phyloP scores from a whole-genome alignment of 2,329 filamentous ascomycete species.

The Penicillium sp. region DNA sequence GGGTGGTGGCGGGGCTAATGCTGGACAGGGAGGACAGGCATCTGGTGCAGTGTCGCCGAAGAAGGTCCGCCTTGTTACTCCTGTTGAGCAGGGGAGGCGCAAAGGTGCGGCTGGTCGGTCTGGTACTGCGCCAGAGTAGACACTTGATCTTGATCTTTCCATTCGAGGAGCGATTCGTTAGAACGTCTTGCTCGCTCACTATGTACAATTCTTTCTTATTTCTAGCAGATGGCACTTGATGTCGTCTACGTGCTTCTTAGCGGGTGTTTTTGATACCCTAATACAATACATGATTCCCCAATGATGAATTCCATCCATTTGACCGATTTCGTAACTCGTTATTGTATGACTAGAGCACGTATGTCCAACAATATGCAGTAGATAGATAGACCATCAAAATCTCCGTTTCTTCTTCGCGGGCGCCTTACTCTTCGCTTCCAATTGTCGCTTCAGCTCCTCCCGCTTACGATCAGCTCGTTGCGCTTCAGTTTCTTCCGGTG shows the following conservation, averaged over 20 bases:
- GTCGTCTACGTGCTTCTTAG: neutral
- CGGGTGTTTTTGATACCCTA: slow-evolving; percentile 1
- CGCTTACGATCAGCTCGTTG: slow-evolving; percentile 62
- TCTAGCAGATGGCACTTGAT: neutral
- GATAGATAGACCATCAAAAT: slow-evolving; percentile 48
- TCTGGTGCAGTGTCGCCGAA: slow-evolving; percentile 50
- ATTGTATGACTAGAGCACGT: neutral
- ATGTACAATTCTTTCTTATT: neutral
- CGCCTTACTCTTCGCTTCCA: slow-evolving; percentile 59
- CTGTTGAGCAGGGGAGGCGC: slow-evolving; percentile 48
- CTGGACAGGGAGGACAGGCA: slow-evolving; percentile 34
- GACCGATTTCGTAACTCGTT: neutral
- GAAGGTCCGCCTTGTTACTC: slow-evolving; percentile 53
- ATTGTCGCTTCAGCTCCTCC: slow-evolving; percentile 61
- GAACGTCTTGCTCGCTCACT: neutral
- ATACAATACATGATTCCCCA: neutral
- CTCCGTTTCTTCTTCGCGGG: slow-evolving; percentile 63
- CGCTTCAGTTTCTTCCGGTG: slow-evolving; percentile 48
- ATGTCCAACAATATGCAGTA: neutral
- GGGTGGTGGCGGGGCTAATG: slow-evolving; percentile 33
- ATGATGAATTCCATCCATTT: neutral
- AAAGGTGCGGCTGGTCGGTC: slow-evolving; percentile 31
- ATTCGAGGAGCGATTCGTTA: neutral
- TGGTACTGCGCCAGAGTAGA: slow-evolving; percentile 20
- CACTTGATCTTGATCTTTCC: neutral